These are phyloP conservation scores for Metschnikowia rubicola DNA, from an alignment of 805 yeast genomes.

Conservation along the genomic window DNA sequence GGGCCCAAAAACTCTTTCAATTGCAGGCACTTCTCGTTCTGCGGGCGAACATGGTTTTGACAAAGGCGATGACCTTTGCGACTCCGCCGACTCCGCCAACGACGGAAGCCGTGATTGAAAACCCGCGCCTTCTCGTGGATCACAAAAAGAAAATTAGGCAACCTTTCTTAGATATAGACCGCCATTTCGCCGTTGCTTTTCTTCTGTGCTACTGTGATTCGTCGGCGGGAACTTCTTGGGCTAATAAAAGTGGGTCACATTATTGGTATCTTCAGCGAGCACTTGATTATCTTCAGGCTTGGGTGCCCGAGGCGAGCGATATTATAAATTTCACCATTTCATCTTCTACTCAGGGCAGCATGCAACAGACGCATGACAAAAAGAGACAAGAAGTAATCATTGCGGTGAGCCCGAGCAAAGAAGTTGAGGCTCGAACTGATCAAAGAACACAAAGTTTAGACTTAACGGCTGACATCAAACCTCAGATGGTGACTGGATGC, in stretches of 20 bases:
- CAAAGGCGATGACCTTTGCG: slow-evolving; percentile 26
- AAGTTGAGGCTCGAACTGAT: slow-evolving; percentile 9
- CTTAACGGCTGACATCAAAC: slow-evolving; percentile 7
- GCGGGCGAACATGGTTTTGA: slow-evolving; percentile 27
- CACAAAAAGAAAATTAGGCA: slow-evolving; percentile 13
- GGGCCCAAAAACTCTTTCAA: slow-evolving; percentile 23
- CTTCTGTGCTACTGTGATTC: slow-evolving; percentile 27
- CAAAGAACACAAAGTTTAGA: slow-evolving; percentile 2
- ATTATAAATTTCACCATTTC: slow-evolving; percentile 6
- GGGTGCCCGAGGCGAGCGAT: slow-evolving; percentile 33
- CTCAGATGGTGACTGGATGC: slow-evolving; percentile 11
- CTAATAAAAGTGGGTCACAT: slow-evolving; percentile 25
- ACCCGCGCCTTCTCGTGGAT: slow-evolving; percentile 20
- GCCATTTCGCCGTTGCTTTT: slow-evolving; percentile 30
- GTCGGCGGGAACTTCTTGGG: slow-evolving; percentile 26
- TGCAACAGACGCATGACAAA: background rate
- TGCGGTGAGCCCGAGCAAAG: slow-evolving; percentile 1
- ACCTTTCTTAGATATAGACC: slow-evolving; percentile 27
- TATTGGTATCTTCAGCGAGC: slow-evolving; percentile 30
- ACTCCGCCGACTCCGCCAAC: slow-evolving; percentile 36
- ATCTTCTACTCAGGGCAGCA: background rate
- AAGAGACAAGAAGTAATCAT: background rate
- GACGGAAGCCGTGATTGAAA: slow-evolving; percentile 20
- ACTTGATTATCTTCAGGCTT: slow-evolving; percentile 26
- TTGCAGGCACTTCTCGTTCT: slow-evolving; percentile 26